Evolutionary conservation across 257 asterid genomes (phyloP).

Genomic region (Eucommia ulmoides): DNA sequence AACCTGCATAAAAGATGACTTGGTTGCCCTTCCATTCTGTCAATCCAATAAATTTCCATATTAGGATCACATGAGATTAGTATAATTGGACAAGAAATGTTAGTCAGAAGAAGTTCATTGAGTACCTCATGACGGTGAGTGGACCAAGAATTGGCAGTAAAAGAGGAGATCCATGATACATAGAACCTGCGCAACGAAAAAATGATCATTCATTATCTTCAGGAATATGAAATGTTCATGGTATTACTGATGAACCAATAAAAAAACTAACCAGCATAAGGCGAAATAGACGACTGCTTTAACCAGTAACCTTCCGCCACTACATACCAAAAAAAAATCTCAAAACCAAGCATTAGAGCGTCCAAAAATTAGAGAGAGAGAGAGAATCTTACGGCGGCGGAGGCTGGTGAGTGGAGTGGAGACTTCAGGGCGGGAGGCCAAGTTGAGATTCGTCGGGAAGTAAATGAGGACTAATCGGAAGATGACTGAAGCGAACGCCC

Average conservation of each 20-base stretch:
- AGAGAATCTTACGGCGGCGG: slow-evolving; percentile 57
- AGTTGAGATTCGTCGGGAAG: slow-evolving; percentile 59
- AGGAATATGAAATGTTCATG: background rate
- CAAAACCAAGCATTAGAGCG: background rate
- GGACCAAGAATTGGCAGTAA: slow-evolving; percentile 76
- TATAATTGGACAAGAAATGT: background rate
- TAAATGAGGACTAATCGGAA: slow-evolving; percentile 57
- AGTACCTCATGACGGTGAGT: slow-evolving; percentile 50
- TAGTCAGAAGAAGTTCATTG: slow-evolving; percentile 4
- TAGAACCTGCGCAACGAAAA: slow-evolving; percentile 49
- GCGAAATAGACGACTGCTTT: slow-evolving; percentile 72
- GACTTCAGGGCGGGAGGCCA: slow-evolving; percentile 89
- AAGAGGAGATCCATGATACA: slow-evolving; percentile 96
- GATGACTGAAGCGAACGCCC: slow-evolving; percentile 53
- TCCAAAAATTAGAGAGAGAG: slow-evolving; percentile 1
- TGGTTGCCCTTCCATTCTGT: slow-evolving; percentile 57
- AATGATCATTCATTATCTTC: background rate
- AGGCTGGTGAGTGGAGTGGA: slow-evolving; percentile 96
- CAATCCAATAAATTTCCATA: background rate
- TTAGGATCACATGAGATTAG: background rate
- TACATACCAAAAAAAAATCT: slow-evolving; percentile 9
- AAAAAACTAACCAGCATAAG: slow-evolving; percentile 64
- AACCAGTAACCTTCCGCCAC: slow-evolving; percentile 98
- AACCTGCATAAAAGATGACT: slow-evolving; percentile 76
- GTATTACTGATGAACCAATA: background rate